Percentiles rank a stretch among this genome's conserved stretches.
phyloP scores from a whole-genome alignment of 306 rosid genomes.

The Gleditsia sinensis region DNA sequence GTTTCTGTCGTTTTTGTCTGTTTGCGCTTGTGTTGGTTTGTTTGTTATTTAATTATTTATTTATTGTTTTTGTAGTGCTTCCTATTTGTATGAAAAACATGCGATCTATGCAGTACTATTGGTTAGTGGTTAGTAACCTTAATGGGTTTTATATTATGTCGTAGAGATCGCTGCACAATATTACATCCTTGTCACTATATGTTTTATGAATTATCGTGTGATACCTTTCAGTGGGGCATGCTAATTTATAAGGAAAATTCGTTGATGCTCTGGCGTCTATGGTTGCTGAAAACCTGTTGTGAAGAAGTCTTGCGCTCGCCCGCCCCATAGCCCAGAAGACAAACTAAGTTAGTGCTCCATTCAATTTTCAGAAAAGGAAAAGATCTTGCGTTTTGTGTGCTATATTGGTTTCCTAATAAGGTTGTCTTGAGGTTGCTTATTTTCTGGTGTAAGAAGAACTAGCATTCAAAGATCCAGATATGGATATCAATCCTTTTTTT shows the following conservation, averaged over 20 bases:
- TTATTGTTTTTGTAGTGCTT: background rate
- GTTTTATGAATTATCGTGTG: constrained; percentile 6
- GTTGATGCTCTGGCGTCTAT: constrained; percentile 19
- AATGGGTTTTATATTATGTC: constrained; percentile 1
- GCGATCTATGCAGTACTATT: background rate
- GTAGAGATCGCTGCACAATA: constrained; percentile 8
- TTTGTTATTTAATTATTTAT: background rate
- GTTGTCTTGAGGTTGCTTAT: background rate
- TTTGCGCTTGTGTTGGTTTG: constrained; percentile 9
- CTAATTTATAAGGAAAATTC: constrained; percentile 6
- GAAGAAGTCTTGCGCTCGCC: background rate
- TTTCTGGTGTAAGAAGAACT: too few relatives aligned
- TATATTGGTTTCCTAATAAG: background rate
- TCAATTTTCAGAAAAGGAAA: background rate
- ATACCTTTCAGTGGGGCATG: background rate
- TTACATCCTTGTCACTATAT: background rate
- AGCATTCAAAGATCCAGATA: constrained; percentile 1
- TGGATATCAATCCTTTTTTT: background rate
- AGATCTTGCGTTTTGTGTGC: background rate
- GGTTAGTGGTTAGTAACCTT: constrained; percentile 1
- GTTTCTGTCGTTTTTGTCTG: background rate
- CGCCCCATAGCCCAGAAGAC: background rate
- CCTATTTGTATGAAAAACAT: background rate
- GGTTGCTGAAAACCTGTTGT: background rate
- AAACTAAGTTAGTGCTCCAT: background rate